Percentiles rank a stretch among this genome's conserved stretches.
phyloP scores from a whole-genome alignment of 2,329 filamentous ascomycete species.

The Diaporthe citri region DNA sequence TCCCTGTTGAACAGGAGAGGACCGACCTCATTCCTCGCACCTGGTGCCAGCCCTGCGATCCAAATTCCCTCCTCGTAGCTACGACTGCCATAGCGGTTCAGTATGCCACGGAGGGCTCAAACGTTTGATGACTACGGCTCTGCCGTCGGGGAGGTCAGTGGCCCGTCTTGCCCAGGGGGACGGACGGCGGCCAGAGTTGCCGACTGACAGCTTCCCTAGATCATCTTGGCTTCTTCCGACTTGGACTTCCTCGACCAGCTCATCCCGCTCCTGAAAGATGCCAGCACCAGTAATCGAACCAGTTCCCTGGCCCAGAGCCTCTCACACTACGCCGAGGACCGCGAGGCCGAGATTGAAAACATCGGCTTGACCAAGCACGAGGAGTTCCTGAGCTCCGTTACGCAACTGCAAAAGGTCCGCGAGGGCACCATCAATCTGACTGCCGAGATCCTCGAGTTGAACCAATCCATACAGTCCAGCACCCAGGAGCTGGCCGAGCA shows the following conservation, averaged over 20 bases:
- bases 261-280: constrained; percentile 94
- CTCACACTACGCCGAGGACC: constrained; percentile 84
- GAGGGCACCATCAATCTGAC: constrained; percentile 92
- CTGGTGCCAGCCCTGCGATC: neutral
- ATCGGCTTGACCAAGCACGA: constrained; percentile 97
- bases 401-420: constrained; percentile 90
- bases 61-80: too few relatives aligned
- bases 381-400: constrained; percentile 94
- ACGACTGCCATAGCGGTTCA: neutral
- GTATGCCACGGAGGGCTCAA: constrained; percentile 43
- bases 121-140: constrained; percentile 47
- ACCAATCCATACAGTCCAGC: constrained; percentile 93
- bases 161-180: constrained; percentile 16
- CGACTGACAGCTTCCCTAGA: constrained; percentile 65
- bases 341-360: constrained; percentile 91
- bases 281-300: constrained; percentile 79
- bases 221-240: constrained; percentile 92
- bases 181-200: constrained; percentile 10
- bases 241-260: constrained; percentile 95
- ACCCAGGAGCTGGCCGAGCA: constrained; percentile 95
- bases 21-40: neutral
- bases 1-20: neutral
- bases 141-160: constrained; percentile 45
- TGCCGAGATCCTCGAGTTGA: constrained; percentile 90
- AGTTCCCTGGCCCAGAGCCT: constrained; percentile 82